Conservation (phyloP, 192 early-diverging fungal genomes). For the Coemansia erecta region DNA sequence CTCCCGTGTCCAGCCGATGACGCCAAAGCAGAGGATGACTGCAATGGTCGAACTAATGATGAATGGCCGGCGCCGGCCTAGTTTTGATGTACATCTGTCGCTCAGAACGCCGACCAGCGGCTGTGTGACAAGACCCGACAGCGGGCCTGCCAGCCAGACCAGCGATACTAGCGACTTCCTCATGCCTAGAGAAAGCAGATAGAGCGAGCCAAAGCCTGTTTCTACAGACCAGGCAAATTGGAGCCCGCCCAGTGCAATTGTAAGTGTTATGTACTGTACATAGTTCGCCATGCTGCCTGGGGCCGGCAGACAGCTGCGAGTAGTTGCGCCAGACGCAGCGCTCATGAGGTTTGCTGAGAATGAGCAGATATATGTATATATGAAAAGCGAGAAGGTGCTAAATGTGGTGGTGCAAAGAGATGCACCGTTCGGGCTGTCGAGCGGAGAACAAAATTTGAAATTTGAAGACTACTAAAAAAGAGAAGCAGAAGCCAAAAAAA, state of each 20-base stretch:
- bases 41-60: conserved; percentile 67
- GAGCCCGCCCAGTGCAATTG: conserved; percentile 47
- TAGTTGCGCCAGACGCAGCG: too few species aligned
- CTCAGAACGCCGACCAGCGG: conserved; percentile 82
- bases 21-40: conserved; percentile 63
- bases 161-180: conserved; percentile 79
- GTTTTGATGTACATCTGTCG: conserved; percentile 65
- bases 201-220: conserved; percentile 72
- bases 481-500: too few species aligned
- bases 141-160: conserved; percentile 92
- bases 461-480: too few species aligned
- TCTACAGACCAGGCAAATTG: conserved; percentile 56
- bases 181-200: conserved; percentile 79
- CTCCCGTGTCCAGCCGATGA: conserved; percentile 76
- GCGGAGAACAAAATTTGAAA: too few species aligned
- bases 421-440: too few species aligned
- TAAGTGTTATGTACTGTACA: conserved; percentile 39
- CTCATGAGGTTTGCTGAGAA: too few species aligned
- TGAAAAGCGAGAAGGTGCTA: too few species aligned
- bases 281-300: conserved; percentile 6
- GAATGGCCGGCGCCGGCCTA: conserved; percentile 85
- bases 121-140: conserved; percentile 78
- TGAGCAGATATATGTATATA: too few species aligned
- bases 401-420: too few species aligned
- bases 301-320: conserved; percentile 5